A percentile compares a stretch with the other conserved stretches of the same genome.
phyloP scores from a whole-genome alignment of 257 asterid species.

The Solanum appendiculatum region DNA sequence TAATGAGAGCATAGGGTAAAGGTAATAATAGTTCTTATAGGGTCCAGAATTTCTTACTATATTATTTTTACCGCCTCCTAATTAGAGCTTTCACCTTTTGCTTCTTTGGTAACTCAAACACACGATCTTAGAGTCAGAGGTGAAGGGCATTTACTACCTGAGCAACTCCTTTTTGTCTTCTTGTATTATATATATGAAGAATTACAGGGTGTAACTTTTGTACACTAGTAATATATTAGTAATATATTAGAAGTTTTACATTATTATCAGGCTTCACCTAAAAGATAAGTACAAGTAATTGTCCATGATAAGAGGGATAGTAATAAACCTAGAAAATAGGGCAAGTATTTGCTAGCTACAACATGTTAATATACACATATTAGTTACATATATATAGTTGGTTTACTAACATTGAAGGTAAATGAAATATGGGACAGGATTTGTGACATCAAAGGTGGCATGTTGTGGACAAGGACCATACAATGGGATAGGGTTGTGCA shows the following conservation, averaged over 20 bases:
- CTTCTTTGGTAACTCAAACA: neutral
- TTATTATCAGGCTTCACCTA: neutral
- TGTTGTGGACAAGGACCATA: constrained; percentile 96
- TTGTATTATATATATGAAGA: neutral
- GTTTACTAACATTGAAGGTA: neutral
- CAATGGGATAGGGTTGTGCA: constrained; percentile 85
- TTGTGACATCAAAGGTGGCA: constrained; percentile 58
- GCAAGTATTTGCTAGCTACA: neutral
- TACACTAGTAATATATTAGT: neutral
- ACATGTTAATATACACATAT: neutral
- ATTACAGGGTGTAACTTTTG: neutral
- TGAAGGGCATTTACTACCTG: neutral
- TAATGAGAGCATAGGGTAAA: neutral
- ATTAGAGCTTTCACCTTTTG: neutral
- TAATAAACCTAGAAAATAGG: neutral
- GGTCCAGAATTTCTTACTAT: neutral
- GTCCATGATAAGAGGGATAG: neutral
- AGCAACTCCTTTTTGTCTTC: neutral
- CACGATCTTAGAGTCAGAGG: neutral
- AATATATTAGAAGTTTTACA: neutral
- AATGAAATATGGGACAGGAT: constrained; percentile 33
- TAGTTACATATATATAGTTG: neutral
- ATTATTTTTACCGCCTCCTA: neutral
- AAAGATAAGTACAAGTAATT: neutral
- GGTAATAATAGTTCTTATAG: neutral